Percentiles rank a stretch among this genome's conserved stretches.
phyloP scores from a whole-genome alignment of 345 rosid genomes.

The Aethionema arabicum region DNA sequence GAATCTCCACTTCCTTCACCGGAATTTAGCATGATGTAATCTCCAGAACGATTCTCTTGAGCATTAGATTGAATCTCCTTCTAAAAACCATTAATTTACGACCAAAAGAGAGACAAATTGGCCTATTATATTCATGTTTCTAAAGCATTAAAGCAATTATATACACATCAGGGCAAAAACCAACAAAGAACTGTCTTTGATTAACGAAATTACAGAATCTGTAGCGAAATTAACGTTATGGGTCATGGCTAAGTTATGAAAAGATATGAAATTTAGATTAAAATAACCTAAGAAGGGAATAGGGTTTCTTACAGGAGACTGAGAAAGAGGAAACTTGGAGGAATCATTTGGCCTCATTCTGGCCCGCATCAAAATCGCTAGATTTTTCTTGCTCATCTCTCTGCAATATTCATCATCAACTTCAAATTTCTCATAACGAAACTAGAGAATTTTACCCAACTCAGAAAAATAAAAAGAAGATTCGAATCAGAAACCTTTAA shows the following conservation, averaged over 20 bases:
- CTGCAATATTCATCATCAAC: constrained; percentile 7
- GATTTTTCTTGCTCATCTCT: constrained; percentile 73
- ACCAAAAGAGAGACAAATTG: constrained; percentile 6
- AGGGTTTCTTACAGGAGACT: constrained; percentile 47
- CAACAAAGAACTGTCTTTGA: background rate
- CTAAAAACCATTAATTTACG: constrained; percentile 26
- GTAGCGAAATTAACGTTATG: background rate
- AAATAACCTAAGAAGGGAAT: background rate
- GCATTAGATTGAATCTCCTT: constrained; percentile 40
- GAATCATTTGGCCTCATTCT: constrained; percentile 61
- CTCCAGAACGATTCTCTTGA: constrained; percentile 37
- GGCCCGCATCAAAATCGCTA: constrained; percentile 69
- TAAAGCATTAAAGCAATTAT: constrained; percentile 6
- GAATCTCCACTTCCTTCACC: constrained; percentile 25
- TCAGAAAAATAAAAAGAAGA: background rate
- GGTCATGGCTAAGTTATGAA: background rate
- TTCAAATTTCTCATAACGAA: constrained; percentile 1
- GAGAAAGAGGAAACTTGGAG: constrained; percentile 46
- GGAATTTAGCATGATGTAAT: constrained; percentile 17
- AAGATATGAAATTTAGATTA: background rate
- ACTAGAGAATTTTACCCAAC: background rate
- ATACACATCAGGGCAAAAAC: constrained; percentile 14
- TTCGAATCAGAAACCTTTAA: constrained; percentile 19
- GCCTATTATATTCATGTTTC: background rate
- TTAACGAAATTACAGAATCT: background rate